Percentiles rank a stretch among this genome's conserved stretches.
These are phyloP conservation scores for Solanum chacoense DNA, from an alignment of 305 asterid genomes.

Conservation along the genomic window DNA sequence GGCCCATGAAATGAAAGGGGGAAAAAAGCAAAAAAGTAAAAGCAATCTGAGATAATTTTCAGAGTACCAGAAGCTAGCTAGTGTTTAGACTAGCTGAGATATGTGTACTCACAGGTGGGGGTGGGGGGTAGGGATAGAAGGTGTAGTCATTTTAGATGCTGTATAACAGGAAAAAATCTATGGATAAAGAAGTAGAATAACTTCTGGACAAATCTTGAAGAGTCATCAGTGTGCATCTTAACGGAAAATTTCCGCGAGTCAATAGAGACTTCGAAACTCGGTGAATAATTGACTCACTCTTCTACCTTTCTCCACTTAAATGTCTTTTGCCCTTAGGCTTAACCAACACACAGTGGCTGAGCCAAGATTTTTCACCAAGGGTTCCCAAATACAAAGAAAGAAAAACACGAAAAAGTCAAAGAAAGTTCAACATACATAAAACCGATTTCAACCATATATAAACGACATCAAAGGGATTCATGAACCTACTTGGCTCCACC, in stretches of 20 bases:
- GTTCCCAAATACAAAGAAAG: not conserved
- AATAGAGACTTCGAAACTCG: not conserved
- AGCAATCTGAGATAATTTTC: slow-evolving; percentile 30
- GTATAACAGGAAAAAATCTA: not conserved
- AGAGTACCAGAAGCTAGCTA: slow-evolving; percentile 44
- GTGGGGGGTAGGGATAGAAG: not conserved
- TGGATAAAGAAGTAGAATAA: slow-evolving; percentile 1
- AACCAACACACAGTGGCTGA: not conserved
- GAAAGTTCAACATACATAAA: not conserved
- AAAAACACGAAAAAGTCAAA: not conserved
- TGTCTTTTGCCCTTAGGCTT: not conserved
- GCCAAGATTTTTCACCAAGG: not conserved
- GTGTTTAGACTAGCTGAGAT: slow-evolving; percentile 47
- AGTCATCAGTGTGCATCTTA: not conserved
- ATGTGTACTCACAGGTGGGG: slow-evolving; percentile 4
- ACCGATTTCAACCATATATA: not conserved
- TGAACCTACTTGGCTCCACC: not conserved
- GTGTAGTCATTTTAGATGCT: not conserved
- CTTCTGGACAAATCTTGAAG: slow-evolving; percentile 8
- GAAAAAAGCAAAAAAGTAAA: slow-evolving; percentile 31
- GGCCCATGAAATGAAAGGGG: slow-evolving; percentile 25
- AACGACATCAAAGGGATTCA: no score
- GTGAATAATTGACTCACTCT: not conserved
- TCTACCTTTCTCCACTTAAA: not conserved
- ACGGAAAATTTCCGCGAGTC: not conserved